Percentiles rank a stretch among this genome's conserved stretches.
phyloP scores from a whole-genome alignment of 306 rosid genomes.

The Benincasa hispida region DNA sequence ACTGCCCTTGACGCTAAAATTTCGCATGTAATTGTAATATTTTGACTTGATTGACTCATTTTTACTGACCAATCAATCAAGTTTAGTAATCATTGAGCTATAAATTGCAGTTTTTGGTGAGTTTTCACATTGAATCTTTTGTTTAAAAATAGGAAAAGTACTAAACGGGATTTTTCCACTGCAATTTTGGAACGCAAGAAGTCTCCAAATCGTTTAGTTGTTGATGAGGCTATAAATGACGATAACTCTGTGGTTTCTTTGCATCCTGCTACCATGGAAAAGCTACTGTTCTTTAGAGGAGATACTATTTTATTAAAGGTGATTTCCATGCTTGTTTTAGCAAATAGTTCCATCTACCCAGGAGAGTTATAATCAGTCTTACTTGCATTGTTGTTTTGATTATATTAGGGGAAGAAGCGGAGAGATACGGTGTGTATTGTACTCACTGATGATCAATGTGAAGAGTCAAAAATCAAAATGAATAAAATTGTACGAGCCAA shows the following conservation, averaged over 20 bases:
- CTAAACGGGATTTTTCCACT: conserved; percentile 45
- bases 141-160: conserved; percentile 22
- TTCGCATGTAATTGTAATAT: not conserved
- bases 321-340: not conserved
- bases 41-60: not conserved
- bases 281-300: conserved; percentile 41
- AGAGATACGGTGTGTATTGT: conserved; percentile 51
- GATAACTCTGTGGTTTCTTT: conserved; percentile 46
- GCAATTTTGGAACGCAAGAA: conserved; percentile 52
- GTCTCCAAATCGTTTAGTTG: conserved; percentile 54
- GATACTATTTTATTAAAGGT: conserved; percentile 49
- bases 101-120: not conserved
- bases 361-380: not conserved
- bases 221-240: conserved; percentile 47
- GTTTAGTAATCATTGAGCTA: not conserved
- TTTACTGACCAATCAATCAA: not conserved
- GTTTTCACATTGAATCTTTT: not conserved
- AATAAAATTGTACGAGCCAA: conserved; percentile 51
- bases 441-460: conserved; percentile 45
- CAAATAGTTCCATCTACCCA: not conserved
- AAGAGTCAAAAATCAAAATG: conserved; percentile 53
- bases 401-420: conserved; percentile 45
- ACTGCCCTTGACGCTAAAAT: not conserved
- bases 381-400: not conserved
- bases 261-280: conserved; percentile 49